These are phyloP conservation scores for Dunaliella sp. DNA, from an alignment of 139 green algal genomes.

Conservation along the genomic window DNA sequence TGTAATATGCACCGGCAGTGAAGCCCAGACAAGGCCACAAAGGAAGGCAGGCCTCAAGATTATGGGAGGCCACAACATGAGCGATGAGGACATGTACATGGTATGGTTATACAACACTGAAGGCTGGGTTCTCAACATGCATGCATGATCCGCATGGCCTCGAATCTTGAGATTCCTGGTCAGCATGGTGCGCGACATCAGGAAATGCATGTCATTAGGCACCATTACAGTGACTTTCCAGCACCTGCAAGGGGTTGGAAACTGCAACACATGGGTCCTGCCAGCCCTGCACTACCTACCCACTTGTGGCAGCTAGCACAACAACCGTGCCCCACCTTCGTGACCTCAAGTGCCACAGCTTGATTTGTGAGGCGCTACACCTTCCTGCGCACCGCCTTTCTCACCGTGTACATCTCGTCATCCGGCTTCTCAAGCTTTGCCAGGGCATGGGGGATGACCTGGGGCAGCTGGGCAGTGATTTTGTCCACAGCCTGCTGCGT, in stretches of 20 bases:
- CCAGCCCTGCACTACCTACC: no score
- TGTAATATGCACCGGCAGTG: background rate
- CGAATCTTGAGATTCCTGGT: background rate
- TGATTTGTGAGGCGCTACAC: no score
- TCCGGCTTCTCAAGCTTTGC: constrained; percentile 75
- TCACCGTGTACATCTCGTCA: constrained; percentile 85
- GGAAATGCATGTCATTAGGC: background rate
- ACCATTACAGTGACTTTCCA: no score
- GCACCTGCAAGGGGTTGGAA: no score
- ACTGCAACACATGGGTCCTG: background rate
- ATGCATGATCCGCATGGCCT: no score
- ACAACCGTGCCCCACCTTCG: no score
- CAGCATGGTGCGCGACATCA: background rate
- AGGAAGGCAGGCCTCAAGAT: no score
- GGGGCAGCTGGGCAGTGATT: constrained; percentile 1
- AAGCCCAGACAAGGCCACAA: background rate
- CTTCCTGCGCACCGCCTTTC: background rate
- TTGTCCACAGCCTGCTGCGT: constrained; percentile 22
- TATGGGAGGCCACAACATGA: no score
- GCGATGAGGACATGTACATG: no score
- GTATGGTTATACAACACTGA: no score
- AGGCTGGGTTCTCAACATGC: no score
- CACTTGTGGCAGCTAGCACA: background rate
- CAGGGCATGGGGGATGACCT: constrained; percentile 8
- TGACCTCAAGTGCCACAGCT: no score